These are phyloP conservation scores for Thamnidium elegans DNA, from an alignment of 192 early-diverging fungal genomes.

Conservation along the genomic window DNA sequence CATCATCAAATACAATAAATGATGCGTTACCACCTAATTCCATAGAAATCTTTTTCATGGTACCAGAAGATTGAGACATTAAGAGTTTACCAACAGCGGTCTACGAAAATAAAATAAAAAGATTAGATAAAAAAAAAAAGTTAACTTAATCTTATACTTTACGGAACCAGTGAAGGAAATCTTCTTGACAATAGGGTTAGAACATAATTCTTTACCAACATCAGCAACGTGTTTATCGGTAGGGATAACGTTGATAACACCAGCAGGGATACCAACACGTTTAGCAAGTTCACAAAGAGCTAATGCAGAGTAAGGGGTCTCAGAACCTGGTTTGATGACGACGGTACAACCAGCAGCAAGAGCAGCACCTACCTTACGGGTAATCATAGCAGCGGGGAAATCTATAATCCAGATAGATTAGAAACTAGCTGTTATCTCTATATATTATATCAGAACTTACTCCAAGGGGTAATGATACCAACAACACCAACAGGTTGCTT, in stretches of 20 bases:
- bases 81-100: constrained; percentile 68
- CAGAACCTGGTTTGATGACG: constrained; percentile 71
- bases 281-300: constrained; percentile 52
- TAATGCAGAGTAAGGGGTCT: constrained; percentile 57
- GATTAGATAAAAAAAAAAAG: background rate
- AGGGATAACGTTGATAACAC: constrained; percentile 71
- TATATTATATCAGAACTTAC: constrained; percentile 26
- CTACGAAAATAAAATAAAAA: constrained; percentile 13
- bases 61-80: constrained; percentile 56
- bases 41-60: constrained; percentile 75
- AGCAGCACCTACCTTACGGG: constrained; percentile 73
- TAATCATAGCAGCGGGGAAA: constrained; percentile 87
- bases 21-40: constrained; percentile 90
- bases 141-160: constrained; percentile 6
- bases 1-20: constrained; percentile 76
- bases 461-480: constrained; percentile 74
- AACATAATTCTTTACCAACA: constrained; percentile 60
- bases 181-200: constrained; percentile 60
- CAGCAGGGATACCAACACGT: constrained; percentile 63
- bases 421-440: background rate
- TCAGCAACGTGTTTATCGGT: constrained; percentile 49
- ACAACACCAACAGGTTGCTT: constrained; percentile 82
- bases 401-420: constrained; percentile 40
- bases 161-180: constrained; percentile 80
- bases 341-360: constrained; percentile 76